Conservation (phyloP, 1,139 yeast genomes). For the Pneumocystis sp. region DNA sequence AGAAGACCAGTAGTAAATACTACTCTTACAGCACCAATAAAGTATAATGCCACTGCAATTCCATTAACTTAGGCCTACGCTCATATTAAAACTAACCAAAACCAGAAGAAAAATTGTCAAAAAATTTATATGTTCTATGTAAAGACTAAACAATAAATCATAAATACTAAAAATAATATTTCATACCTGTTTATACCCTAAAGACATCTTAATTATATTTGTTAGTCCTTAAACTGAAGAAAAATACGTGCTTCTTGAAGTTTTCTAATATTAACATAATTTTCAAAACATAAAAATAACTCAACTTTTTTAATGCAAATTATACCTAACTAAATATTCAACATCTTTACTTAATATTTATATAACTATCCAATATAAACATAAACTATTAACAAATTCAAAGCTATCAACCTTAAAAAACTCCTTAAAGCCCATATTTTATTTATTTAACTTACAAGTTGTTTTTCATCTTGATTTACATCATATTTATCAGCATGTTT, state of each 20-base stretch:
- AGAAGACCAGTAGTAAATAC: constrained; percentile 17
- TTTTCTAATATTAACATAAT: background rate
- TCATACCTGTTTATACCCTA: constrained; percentile 1
- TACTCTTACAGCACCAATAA: constrained; percentile 17
- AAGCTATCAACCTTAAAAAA: background rate
- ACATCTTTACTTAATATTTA: background rate
- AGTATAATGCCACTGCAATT: constrained; percentile 16
- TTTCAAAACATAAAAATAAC: background rate
- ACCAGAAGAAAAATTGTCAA: constrained; percentile 20
- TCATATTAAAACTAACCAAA: constrained; percentile 9
- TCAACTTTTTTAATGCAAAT: background rate
- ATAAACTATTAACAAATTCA: background rate
- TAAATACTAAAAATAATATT: background rate
- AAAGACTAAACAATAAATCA: background rate
- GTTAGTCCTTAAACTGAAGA: background rate
- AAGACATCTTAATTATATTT: constrained; percentile 7
- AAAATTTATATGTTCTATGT: constrained; percentile 16
- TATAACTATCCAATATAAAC: background rate
- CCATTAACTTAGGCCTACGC: background rate
- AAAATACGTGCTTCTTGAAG: background rate
- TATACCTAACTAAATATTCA: background rate
- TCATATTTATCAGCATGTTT: background rate
- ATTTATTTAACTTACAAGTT: background rate
- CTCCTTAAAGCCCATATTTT: background rate
- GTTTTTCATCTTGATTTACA: background rate